Evolutionary conservation across 73 alveolate genomes (phyloP).

Genomic region (Tetrahymena elliotti): DNA sequence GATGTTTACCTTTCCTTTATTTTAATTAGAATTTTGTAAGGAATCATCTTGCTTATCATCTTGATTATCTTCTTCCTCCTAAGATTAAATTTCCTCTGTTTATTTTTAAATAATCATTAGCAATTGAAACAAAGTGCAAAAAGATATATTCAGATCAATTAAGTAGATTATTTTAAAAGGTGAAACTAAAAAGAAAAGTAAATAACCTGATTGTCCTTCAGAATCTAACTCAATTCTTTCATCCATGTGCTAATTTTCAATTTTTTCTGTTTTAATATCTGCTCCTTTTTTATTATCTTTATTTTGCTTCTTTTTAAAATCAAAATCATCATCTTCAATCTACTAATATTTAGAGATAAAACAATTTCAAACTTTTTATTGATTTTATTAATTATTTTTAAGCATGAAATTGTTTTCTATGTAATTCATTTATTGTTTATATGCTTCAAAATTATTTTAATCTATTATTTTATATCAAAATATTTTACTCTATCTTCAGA

Average conservation of each 20-base stretch:
- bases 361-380: neutral
- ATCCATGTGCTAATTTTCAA: constrained; percentile 37
- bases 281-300: neutral
- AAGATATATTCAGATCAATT: neutral
- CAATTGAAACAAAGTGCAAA: too few species aligned
- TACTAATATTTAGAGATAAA: neutral
- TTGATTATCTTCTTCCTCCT: neutral
- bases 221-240: constrained; percentile 36
- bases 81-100: neutral
- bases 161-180: neutral
- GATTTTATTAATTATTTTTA: neutral
- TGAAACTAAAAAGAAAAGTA: too few species aligned
- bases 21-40: neutral
- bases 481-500: neutral
- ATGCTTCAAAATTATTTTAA: neutral
- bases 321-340: neutral
- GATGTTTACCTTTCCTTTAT: neutral
- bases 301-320: neutral
- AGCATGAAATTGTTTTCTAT: neutral
- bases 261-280: constrained; percentile 19
- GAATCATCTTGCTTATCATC: neutral
- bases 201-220: constrained; percentile 23
- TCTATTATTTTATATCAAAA: neutral
- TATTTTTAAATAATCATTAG: too few species aligned
- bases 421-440: neutral